Percentiles rank a stretch among this genome's conserved stretches.
These are phyloP conservation scores for Acmispon strigosus DNA, from an alignment of 306 rosid species.

Conservation along the genomic window DNA sequence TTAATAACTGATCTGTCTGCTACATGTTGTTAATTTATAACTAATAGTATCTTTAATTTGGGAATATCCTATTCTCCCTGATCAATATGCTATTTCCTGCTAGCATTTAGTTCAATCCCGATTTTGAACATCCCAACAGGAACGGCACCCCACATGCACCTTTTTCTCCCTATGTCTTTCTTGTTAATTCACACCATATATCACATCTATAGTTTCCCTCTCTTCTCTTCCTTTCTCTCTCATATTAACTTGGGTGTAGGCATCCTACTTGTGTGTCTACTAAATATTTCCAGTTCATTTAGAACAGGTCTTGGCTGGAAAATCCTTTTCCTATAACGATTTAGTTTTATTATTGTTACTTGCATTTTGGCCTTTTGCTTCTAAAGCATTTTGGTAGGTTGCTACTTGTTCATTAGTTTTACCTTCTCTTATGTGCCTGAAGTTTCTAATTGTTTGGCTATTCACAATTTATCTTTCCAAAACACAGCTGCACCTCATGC, in stretches of 20 bases:
- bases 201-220: too few species aligned
- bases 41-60: not conserved
- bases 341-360: not conserved
- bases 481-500: conserved; percentile 61
- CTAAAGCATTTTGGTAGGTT: conserved; percentile 5
- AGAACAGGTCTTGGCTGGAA: not conserved
- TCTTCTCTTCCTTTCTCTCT: too few species aligned
- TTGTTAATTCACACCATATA: too few species aligned
- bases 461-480: conserved; percentile 19
- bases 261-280: too few species aligned
- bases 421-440: conserved; percentile 5
- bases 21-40: not conserved
- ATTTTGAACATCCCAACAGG: too few species aligned
- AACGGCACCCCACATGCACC: too few species aligned
- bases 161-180: too few species aligned
- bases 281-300: not conserved
- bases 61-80: not conserved
- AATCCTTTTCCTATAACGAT: not conserved
- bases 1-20: not conserved
- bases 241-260: too few species aligned
- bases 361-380: not conserved
- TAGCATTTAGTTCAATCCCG: not conserved
- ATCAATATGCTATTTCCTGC: not conserved
- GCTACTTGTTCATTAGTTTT: not conserved
- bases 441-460: not conserved